Conservation (phyloP, 306 rosid genomes). For the Dryas drummondii region DNA sequence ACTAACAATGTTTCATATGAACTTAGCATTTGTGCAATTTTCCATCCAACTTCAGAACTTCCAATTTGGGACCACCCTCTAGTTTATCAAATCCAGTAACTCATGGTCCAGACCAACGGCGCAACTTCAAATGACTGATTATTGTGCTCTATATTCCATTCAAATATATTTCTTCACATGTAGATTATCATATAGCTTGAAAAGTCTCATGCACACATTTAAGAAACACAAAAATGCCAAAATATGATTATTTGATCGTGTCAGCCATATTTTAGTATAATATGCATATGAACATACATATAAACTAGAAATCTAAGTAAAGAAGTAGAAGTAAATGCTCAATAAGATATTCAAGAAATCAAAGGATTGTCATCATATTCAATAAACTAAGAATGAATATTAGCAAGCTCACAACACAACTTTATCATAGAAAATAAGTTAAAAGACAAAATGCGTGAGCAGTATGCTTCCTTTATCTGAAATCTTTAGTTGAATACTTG, state of each 20-base stretch:
- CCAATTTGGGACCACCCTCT: neutral
- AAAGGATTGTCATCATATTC: neutral
- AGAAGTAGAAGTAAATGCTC: neutral
- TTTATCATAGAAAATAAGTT: neutral
- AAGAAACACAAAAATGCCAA: neutral
- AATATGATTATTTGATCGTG: neutral
- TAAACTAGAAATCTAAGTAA: neutral
- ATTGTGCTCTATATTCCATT: neutral
- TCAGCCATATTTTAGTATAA: neutral
- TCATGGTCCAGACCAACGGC: neutral
- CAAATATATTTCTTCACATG: neutral
- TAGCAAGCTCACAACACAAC: conserved; percentile 5
- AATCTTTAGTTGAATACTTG: neutral
- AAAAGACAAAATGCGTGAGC: neutral
- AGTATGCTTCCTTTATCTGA: neutral
- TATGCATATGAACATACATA: neutral
- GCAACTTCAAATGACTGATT: neutral
- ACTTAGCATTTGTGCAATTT: neutral
- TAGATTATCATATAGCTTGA: neutral
- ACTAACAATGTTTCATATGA: neutral
- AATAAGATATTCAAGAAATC: neutral
- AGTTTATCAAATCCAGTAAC: neutral
- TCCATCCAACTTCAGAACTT: neutral
- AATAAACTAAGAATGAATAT: neutral
- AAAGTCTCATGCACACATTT: neutral